Percentiles rank a stretch among this genome's conserved stretches.
Conservation (phyloP, 495 filamentous ascomycete species). For the Podospora tetraspora region DNA sequence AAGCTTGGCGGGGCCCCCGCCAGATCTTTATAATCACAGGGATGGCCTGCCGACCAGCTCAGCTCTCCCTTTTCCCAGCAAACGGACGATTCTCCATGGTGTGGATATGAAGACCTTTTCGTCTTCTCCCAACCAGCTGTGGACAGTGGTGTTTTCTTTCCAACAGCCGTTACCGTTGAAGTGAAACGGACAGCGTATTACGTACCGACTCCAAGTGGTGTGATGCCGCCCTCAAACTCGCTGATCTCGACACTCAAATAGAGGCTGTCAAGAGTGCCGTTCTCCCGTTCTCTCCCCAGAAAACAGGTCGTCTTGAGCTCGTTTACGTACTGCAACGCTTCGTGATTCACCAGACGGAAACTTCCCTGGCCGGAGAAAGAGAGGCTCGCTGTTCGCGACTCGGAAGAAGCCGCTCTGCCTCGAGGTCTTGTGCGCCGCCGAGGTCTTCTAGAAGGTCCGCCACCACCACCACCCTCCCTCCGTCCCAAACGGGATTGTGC, state of each 20-base stretch:
- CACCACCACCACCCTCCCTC: background rate
- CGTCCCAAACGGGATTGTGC: background rate
- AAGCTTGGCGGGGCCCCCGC: background rate
- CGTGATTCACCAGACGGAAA: background rate
- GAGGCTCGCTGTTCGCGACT: background rate
- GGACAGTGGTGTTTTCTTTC: background rate
- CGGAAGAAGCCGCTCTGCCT: background rate
- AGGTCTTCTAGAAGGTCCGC: background rate
- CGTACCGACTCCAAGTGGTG: background rate
- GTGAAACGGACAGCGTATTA: background rate
- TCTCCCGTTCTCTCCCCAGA: too few species aligned
- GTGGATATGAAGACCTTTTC: background rate
- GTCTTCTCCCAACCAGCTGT: background rate
- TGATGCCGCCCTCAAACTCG: background rate
- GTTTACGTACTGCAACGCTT: background rate
- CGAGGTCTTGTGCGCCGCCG: background rate
- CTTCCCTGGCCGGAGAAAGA: background rate
- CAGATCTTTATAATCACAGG: background rate
- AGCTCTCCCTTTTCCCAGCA: background rate
- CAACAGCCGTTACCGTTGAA: background rate
- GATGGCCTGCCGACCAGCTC: background rate
- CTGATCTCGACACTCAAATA: background rate
- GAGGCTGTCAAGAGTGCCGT: background rate
- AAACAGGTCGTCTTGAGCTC: too few species aligned
- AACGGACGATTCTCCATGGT: background rate